phyloP scores from a whole-genome alignment of 2,329 filamentous ascomycete genomes.

The Hypomyces rosellus region DNA sequence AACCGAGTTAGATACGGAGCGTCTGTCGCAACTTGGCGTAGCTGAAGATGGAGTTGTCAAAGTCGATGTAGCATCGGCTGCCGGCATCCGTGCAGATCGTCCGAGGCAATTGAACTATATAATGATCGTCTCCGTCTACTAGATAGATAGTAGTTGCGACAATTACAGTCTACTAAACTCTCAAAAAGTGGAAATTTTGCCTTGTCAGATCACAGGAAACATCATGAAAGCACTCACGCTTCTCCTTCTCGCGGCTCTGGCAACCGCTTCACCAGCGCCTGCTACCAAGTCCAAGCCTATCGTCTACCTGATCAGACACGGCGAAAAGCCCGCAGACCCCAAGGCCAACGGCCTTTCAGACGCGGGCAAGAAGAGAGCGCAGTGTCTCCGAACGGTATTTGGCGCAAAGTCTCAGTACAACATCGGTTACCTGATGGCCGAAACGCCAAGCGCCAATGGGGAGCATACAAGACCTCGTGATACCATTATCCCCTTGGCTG shows the following conservation, averaged over 20 bases:
- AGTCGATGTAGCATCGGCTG: background rate
- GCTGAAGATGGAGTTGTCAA: too few relatives aligned
- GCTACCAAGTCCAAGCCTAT: slow-evolving; percentile 31
- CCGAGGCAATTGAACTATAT: too few relatives aligned
- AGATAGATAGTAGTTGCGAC: too few relatives aligned
- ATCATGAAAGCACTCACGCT: slow-evolving; percentile 6
- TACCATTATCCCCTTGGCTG: slow-evolving; percentile 51
- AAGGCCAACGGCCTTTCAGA: slow-evolving; percentile 40
- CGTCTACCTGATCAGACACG: slow-evolving; percentile 58
- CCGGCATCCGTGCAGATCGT: background rate
- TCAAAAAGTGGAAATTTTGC: too few relatives aligned
- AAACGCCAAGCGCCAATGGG: slow-evolving; percentile 45
- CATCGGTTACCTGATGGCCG: slow-evolving; percentile 53
- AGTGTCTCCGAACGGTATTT: slow-evolving; percentile 54
- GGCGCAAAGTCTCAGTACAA: slow-evolving; percentile 44
- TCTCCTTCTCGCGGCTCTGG: slow-evolving; percentile 9
- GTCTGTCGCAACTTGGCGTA: background rate
- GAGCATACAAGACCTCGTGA: slow-evolving; percentile 46
- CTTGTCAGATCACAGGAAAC: background rate
- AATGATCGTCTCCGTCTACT: too few relatives aligned
- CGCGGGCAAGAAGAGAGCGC: slow-evolving; percentile 48
- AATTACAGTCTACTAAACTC: too few relatives aligned
- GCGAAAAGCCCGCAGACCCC: slow-evolving; percentile 52
- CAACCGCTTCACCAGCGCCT: slow-evolving; percentile 8
- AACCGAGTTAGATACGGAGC: background rate